Conservation (phyloP, 495 filamentous ascomycete species). For the Penicillium chermesinum region DNA sequence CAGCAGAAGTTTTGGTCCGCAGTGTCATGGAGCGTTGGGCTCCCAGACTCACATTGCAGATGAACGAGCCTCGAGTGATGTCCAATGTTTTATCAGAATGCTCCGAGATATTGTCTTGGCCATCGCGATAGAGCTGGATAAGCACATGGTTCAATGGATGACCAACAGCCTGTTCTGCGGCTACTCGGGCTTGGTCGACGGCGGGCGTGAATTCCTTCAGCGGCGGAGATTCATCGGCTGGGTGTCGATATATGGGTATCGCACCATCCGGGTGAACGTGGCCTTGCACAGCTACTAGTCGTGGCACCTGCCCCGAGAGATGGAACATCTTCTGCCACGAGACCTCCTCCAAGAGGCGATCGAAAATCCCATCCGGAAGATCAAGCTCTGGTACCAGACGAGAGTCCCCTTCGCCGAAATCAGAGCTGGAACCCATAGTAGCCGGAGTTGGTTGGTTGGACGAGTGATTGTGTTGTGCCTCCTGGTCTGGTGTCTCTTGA, state of each 20-base stretch:
- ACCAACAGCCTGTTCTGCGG: constrained; percentile 62
- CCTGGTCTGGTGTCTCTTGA: constrained; percentile 19
- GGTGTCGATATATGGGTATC: constrained; percentile 90
- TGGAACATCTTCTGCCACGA: constrained; percentile 91
- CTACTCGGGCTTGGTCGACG: constrained; percentile 60
- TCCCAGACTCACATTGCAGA: constrained; percentile 90
- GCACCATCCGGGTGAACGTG: constrained; percentile 63
- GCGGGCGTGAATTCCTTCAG: constrained; percentile 67
- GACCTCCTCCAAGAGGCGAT: constrained; percentile 69
- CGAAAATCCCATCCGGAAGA: constrained; percentile 57
- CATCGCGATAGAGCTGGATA: constrained; percentile 87
- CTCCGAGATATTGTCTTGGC: constrained; percentile 92
- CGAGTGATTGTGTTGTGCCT: background rate
- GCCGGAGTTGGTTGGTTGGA: background rate
- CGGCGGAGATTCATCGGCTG: constrained; percentile 82
- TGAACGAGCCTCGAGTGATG: constrained; percentile 71
- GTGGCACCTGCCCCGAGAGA: constrained; percentile 83
- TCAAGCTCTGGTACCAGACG: constrained; percentile 64
- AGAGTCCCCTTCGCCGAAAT: constrained; percentile 74
- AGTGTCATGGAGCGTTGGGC: constrained; percentile 89
- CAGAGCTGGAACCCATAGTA: background rate
- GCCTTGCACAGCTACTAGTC: constrained; percentile 90
- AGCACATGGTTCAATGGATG: constrained; percentile 90
- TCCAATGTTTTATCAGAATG: constrained; percentile 97
- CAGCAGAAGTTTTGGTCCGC: constrained; percentile 65